phyloP scores from a whole-genome alignment of 2,329 filamentous ascomycete genomes.

The Malbranchea cinnamomea region DNA sequence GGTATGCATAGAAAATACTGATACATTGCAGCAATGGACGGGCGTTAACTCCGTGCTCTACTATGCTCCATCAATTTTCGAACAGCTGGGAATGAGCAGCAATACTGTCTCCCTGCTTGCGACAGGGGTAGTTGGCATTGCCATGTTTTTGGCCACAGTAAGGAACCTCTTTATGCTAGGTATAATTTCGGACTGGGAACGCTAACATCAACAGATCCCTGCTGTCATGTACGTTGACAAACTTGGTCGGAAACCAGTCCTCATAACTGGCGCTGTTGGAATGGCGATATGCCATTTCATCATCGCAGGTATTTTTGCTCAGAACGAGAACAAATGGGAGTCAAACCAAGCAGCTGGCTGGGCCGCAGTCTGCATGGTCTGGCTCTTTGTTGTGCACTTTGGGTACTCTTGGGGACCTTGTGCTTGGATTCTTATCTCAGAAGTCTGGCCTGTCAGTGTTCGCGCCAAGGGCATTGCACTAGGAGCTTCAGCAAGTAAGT shows the following conservation, averaged over 20 bases:
- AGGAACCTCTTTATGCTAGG: too few species aligned
- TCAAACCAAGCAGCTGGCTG: conserved; percentile 47
- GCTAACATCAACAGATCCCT: conserved; percentile 13
- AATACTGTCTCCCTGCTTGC: conserved; percentile 17
- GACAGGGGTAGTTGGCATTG: conserved; percentile 18
- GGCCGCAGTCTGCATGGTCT: conserved; percentile 42
- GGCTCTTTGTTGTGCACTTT: conserved; percentile 59
- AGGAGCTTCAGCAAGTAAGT: conserved; percentile 42
- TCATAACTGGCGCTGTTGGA: conserved; percentile 40
- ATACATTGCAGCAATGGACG: conserved; percentile 35
- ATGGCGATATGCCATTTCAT: conserved; percentile 56
- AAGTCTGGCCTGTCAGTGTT: conserved; percentile 58
- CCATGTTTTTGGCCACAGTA: conserved; percentile 14
- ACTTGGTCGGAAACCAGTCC: conserved; percentile 18
- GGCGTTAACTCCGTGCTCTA: conserved; percentile 32
- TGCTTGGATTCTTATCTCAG: conserved; percentile 59
- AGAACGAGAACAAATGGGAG: conserved; percentile 42
- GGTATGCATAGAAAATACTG: conserved; percentile 25
- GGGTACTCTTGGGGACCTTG: conserved; percentile 60
- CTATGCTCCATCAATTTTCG: conserved; percentile 22
- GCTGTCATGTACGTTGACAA: conserved; percentile 20
- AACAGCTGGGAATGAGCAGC: conserved; percentile 13
- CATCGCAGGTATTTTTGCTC: conserved; percentile 51
- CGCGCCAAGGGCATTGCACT: conserved; percentile 57
- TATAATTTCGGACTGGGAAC: background rate